These are phyloP conservation scores for Inga laurina DNA, from an alignment of 306 rosid genomes.

Conservation along the genomic window DNA sequence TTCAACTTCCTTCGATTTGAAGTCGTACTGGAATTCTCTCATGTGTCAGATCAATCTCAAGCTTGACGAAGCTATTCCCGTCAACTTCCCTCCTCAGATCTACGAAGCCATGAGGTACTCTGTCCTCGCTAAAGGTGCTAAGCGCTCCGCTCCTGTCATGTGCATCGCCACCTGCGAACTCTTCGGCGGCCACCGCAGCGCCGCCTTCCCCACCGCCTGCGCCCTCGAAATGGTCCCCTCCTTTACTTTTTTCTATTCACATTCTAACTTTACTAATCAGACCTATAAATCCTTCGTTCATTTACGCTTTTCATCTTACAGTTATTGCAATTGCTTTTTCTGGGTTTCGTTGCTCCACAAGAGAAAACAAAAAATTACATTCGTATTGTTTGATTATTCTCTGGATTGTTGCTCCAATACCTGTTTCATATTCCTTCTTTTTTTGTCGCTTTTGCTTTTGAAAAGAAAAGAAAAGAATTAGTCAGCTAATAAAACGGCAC, in stretches of 20 bases:
- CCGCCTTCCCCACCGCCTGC: slow-evolving; percentile 95
- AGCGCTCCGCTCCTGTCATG: slow-evolving; percentile 95
- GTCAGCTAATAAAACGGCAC: neutral
- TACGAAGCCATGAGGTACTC: slow-evolving; percentile 92
- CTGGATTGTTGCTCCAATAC: neutral
- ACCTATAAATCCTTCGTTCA: neutral
- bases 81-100: slow-evolving; percentile 72
- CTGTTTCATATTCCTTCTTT: neutral
- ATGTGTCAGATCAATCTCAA: slow-evolving; percentile 72
- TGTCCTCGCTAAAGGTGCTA: slow-evolving; percentile 75
- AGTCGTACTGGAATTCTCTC: slow-evolving; percentile 71
- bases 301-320: neutral
- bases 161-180: slow-evolving; percentile 90
- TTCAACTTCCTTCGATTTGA: slow-evolving; percentile 67
- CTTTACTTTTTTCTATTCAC: neutral
- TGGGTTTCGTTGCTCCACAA: neutral
- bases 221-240: slow-evolving; percentile 89
- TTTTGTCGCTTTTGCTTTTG: no score
- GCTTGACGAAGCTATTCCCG: slow-evolving; percentile 76
- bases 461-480: neutral
- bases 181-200: slow-evolving; percentile 75
- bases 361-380: neutral
- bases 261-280: slow-evolving; percentile 7
- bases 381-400: neutral
- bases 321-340: neutral